Evolutionary conservation across 73 alveolate species (phyloP).

Genomic region (Paramecium sonneborni): DNA sequence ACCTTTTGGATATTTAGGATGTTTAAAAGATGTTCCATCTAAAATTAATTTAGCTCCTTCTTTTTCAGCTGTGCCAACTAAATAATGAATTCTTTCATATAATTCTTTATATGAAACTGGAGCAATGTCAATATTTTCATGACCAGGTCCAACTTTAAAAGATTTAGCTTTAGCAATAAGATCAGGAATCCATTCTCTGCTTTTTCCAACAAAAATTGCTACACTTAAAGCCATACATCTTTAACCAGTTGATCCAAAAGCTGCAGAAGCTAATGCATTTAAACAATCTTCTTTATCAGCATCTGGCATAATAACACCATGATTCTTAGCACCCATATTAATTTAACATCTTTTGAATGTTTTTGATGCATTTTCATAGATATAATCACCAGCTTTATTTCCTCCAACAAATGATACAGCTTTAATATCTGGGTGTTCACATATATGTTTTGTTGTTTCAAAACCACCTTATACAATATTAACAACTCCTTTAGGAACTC

Average conservation of each 20-base stretch:
- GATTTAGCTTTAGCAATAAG: constrained; percentile 80
- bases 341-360: constrained; percentile 93
- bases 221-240: constrained; percentile 97
- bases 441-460: constrained; percentile 88
- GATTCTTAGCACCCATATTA: constrained; percentile 96
- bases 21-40: constrained; percentile 89
- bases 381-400: constrained; percentile 94
- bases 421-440: constrained; percentile 86
- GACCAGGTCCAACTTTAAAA: constrained; percentile 85
- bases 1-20: constrained; percentile 82
- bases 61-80: constrained; percentile 79
- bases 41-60: constrained; percentile 88
- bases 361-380: constrained; percentile 79
- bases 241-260: constrained; percentile 92
- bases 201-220: constrained; percentile 91
- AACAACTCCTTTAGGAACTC: constrained; percentile 90
- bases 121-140: constrained; percentile 83
- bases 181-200: constrained; percentile 86
- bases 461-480: constrained; percentile 92
- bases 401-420: constrained; percentile 96
- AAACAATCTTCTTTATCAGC: constrained; percentile 91
- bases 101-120: constrained; percentile 85
- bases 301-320: constrained; percentile 92
- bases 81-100: constrained; percentile 59
- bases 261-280: constrained; percentile 80